phyloP scores from a whole-genome alignment of 1,139 yeast species.

The Nakaseomyces delphensis region DNA sequence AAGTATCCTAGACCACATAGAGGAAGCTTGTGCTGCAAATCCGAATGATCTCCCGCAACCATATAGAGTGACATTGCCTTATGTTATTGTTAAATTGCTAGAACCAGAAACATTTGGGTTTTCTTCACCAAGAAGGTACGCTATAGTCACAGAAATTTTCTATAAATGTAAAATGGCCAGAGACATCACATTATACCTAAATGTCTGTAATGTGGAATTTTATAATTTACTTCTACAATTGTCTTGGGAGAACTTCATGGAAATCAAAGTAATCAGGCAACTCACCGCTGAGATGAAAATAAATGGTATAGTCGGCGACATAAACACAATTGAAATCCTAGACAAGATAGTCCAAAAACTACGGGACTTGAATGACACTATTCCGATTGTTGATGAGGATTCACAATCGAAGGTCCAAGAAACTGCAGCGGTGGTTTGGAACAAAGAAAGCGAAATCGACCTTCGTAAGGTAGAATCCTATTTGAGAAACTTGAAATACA shows the following conservation, averaged over 20 bases:
- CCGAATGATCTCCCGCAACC: constrained; percentile 25
- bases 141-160: constrained; percentile 23
- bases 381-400: constrained; percentile 16
- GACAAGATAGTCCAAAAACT: constrained; percentile 17
- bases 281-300: constrained; percentile 27
- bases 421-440: constrained; percentile 13
- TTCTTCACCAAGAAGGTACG: constrained; percentile 23
- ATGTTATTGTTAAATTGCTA: constrained; percentile 18
- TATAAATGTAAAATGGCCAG: constrained; percentile 21
- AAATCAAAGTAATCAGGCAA: constrained; percentile 17
- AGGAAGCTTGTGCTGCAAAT: constrained; percentile 9
- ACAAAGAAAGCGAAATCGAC: constrained; percentile 11
- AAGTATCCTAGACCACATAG: constrained; percentile 15
- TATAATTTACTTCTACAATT: constrained; percentile 24
- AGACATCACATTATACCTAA: constrained; percentile 25
- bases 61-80: constrained; percentile 23
- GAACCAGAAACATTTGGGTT: constrained; percentile 15
- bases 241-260: constrained; percentile 27
- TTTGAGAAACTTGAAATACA: constrained; percentile 7
- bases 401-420: background rate
- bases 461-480: constrained; percentile 12
- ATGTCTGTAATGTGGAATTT: constrained; percentile 27
- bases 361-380: constrained; percentile 21
- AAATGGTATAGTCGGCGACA: constrained; percentile 29
- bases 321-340: constrained; percentile 24